Conservation (phyloP, 805 yeast species). For the Kregervanrija fluxuum region DNA sequence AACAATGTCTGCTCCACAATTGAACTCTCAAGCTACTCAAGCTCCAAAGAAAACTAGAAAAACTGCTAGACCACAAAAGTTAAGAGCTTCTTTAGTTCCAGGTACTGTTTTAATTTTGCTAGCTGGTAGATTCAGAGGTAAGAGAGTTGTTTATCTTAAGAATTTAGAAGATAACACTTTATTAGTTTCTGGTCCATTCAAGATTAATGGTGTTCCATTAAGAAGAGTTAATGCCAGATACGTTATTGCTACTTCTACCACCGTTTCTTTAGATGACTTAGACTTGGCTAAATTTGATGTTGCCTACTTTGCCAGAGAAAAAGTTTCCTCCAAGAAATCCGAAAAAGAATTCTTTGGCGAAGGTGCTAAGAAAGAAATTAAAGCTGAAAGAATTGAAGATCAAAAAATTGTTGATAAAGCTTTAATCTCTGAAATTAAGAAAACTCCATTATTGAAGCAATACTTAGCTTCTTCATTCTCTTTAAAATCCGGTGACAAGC, state of each 20-base stretch:
- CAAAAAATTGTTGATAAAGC: constrained; percentile 95
- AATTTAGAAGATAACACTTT: constrained; percentile 96
- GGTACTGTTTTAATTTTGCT: constrained; percentile 66
- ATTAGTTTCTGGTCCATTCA: constrained; percentile 98
- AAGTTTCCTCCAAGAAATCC: constrained; percentile 72
- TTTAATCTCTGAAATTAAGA: constrained; percentile 87
- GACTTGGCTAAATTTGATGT: constrained; percentile 88
- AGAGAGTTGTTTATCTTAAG: constrained; percentile 98
- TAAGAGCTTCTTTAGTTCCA: constrained; percentile 62
- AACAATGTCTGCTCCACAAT: constrained; percentile 42
- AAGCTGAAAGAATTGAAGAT: constrained; percentile 93
- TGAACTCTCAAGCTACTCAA: constrained; percentile 84
- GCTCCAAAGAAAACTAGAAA: constrained; percentile 87
- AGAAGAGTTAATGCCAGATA: constrained; percentile 99
- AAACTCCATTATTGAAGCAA: constrained; percentile 95
- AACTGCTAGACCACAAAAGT: constrained; percentile 86
- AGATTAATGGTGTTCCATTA: constrained; percentile 98
- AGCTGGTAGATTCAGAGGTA: constrained; percentile 99
- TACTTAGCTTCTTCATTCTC: constrained; percentile 94
- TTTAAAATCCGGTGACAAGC: constrained; percentile 96
- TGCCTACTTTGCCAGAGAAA: constrained; percentile 95
- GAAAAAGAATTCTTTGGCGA: constrained; percentile 91
- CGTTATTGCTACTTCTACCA: constrained; percentile 98
- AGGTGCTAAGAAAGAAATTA: constrained; percentile 72
- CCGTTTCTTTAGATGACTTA: constrained; percentile 68